Percentiles rank a stretch among this genome's conserved stretches.
Evolutionary conservation across 495 filamentous ascomycete genomes (phyloP).

Genomic region (Hypoxylon lienhwacheense): DNA sequence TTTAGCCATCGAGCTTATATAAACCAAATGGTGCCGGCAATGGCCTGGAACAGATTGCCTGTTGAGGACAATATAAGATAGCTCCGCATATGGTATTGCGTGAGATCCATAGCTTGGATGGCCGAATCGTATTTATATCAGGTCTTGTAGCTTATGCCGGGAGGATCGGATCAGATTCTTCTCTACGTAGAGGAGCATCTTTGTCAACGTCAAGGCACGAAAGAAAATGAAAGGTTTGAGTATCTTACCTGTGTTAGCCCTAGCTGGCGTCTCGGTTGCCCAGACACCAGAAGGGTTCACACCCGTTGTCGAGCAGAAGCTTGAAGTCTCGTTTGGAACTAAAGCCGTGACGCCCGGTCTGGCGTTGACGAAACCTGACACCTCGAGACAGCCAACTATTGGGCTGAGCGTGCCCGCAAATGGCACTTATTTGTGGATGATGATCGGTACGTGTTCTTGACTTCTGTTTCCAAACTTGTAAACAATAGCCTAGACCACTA

Average conservation of each 20-base stretch:
- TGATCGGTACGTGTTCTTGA: conserved; percentile 44
- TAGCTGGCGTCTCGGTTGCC: conserved; percentile 34
- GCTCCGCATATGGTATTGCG: conserved; percentile 25
- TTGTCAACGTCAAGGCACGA: no score
- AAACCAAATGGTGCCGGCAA: conserved; percentile 12
- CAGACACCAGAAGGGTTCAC: conserved; percentile 50
- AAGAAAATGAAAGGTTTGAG: conserved; percentile 34
- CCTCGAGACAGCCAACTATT: conserved; percentile 46
- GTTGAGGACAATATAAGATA: conserved; percentile 10
- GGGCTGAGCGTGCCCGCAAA: conserved; percentile 42
- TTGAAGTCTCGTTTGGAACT: conserved; percentile 50
- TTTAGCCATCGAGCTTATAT: conserved; percentile 34
- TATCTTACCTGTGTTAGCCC: conserved; percentile 28
- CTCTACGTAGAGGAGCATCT: no score
- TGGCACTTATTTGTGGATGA: conserved; percentile 49
- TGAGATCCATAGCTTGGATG: conserved; percentile 1
- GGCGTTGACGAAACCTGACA: conserved; percentile 44
- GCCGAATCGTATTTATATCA: conserved; percentile 22
- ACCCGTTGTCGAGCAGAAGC: conserved; percentile 43
- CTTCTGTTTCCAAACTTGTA: neutral
- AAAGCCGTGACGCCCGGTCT: conserved; percentile 46
- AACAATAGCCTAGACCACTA: neutral
- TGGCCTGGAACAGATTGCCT: conserved; percentile 23
- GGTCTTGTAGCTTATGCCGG: conserved; percentile 4
- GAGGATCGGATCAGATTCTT: neutral